A percentile compares a stretch with the other conserved stretches of the same genome.
These are phyloP conservation scores for Austroboletus festivus DNA, from an alignment of 768 basidiomycete species.

Conservation along the genomic window DNA sequence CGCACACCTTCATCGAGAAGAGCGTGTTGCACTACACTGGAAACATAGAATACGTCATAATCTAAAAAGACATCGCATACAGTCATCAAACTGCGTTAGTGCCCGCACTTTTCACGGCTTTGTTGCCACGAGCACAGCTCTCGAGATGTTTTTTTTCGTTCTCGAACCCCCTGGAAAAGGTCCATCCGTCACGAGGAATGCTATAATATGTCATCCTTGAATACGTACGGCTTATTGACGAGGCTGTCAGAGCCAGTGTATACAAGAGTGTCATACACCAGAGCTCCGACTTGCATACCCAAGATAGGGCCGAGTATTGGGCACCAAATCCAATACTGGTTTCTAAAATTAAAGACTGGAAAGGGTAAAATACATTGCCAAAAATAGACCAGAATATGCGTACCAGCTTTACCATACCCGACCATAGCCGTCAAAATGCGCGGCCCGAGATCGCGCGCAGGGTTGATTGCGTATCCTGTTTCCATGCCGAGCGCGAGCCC, in stretches of 20 bases:
- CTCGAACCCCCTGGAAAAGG: constrained; percentile 9
- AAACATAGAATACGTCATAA: background rate
- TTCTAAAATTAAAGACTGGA: constrained; percentile 30
- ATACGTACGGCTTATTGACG: constrained; percentile 49
- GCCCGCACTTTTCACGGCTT: background rate
- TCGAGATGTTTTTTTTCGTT: constrained; percentile 17
- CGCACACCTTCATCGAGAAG: too few relatives aligned
- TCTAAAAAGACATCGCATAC: background rate
- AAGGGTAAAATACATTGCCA: background rate
- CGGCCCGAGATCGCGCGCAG: constrained; percentile 71
- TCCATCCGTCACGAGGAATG: background rate
- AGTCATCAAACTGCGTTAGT: constrained; percentile 10
- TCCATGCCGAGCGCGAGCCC: constrained; percentile 58
- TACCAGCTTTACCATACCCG: constrained; percentile 55
- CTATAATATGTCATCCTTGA: background rate
- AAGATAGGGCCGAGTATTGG: constrained; percentile 57
- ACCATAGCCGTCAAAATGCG: constrained; percentile 67
- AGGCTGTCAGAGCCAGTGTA: constrained; percentile 55
- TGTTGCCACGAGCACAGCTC: constrained; percentile 2
- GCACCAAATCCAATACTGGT: constrained; percentile 76
- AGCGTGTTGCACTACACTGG: background rate
- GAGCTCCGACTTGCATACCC: constrained; percentile 52
- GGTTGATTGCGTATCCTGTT: constrained; percentile 66
- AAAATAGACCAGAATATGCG: constrained; percentile 30
- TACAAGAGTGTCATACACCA: constrained; percentile 57